Conservation (phyloP, 2,329 filamentous ascomycete species). For the Penicillium sp. region DNA sequence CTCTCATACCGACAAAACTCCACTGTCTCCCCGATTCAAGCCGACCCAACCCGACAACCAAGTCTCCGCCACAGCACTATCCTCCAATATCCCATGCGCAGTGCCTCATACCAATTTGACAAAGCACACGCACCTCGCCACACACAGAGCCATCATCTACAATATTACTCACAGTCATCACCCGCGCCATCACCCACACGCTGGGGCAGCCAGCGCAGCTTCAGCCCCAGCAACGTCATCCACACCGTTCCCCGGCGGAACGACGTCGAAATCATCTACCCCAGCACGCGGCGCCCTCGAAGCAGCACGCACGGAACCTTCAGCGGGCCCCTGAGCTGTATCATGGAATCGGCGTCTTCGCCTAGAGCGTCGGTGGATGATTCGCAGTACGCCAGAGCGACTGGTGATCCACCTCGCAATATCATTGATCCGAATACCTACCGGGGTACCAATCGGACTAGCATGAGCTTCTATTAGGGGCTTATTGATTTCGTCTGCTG, state of each 20-base stretch:
- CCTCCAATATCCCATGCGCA: constrained; percentile 12
- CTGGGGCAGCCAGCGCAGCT: constrained; percentile 20
- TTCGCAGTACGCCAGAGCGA: constrained; percentile 5
- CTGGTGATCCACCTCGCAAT: constrained; percentile 8
- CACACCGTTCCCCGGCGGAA: constrained; percentile 24
- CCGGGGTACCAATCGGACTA: constrained; percentile 29
- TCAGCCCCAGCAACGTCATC: constrained; percentile 18
- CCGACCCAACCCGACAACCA: constrained; percentile 8
- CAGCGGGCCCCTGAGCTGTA: constrained; percentile 26
- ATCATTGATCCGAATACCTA: constrained; percentile 25
- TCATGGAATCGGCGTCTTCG: constrained; percentile 22
- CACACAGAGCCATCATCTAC: constrained; percentile 25
- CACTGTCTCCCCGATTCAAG: constrained; percentile 6
- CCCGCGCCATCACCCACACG: constrained; percentile 8
- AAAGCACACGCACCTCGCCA: constrained; percentile 22
- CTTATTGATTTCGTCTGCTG: constrained; percentile 17
- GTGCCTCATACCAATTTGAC: constrained; percentile 26
- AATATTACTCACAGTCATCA: constrained; percentile 8
- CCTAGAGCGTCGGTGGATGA: constrained; percentile 26
- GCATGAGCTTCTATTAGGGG: constrained; percentile 19
- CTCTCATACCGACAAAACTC: constrained; percentile 10
- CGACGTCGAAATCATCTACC: constrained; percentile 33
- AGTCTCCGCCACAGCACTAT: constrained; percentile 5
- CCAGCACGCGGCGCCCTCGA: constrained; percentile 31
- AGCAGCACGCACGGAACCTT: constrained; percentile 30